Base-by-base conservation (phyloP, 257 asterid genomes). In the Przewalskia tangutica region DNA sequence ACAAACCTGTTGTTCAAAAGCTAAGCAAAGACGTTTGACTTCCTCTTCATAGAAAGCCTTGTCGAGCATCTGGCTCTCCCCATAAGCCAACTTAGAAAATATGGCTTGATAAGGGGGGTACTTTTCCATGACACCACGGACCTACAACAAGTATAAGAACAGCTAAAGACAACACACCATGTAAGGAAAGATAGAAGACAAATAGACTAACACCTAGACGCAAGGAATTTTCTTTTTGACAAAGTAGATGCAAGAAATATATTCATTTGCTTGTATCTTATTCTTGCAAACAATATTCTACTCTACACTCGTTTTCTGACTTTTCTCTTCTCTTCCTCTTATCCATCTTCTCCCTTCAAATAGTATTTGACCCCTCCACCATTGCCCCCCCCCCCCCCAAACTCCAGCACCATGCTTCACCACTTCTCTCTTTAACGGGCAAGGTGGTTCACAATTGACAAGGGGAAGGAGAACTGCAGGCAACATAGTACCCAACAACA, bases 1-100 rank as follows among this genome's bases (percentile, higher is more conserved):
- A 85, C 92, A 51, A 83, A 94, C 98, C 98, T 94, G 98, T 90
- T 94, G 98, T 88, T 94, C 98, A 82, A 93, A 94, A 17, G 98
- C 87, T 84, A 94, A 88, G 91, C 98, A 94, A 77, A 94, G 97
- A 6, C 97, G 91, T 86, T 94, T 94, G 82, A 94, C 98, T 88
- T 94, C 98, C 86, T 94, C 98, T 86, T 94, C 97, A 65, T 94
- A 94, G 79, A 94, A 94, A 85, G 98, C 97, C 94, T 94, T 94
- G 92, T 93, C 98, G 48, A 94, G 98, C 86, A 94, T 88, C 89
- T 94, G 98, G 86, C 98, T 94, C 89, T 93, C 98, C n/a, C 98
- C 98, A 84, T 93, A 94, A 40, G 98, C 91, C 65, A 94, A 70
- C 91, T 91, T 94, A 12, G 94, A 58, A 83, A 94, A 93, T 81